Conservation (phyloP, 2,329 filamentous ascomycete species). For the Phyllosticta citrichinensis region DNA sequence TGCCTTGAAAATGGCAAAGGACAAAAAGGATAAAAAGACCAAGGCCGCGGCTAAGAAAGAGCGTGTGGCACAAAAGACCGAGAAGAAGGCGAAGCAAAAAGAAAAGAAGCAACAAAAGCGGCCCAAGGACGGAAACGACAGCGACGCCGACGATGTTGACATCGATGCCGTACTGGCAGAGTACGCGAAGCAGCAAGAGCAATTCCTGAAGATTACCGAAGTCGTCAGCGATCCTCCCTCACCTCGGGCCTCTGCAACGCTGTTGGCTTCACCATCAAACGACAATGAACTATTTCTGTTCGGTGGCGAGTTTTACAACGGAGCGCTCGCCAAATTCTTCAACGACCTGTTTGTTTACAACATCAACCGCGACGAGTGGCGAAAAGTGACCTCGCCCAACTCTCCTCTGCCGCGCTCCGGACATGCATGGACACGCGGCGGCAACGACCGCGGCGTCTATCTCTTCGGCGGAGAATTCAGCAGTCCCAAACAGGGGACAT, state of each 20-base stretch:
- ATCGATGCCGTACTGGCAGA: constrained; percentile 87
- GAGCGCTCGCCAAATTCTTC: constrained; percentile 65
- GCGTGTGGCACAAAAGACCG: constrained; percentile 61
- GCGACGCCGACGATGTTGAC: constrained; percentile 85
- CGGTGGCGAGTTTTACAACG: constrained; percentile 94
- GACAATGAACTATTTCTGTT: constrained; percentile 83
- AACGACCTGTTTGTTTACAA: constrained; percentile 61
- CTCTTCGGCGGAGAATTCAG: constrained; percentile 96
- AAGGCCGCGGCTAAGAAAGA: constrained; percentile 46
- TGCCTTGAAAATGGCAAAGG: constrained; percentile 28
- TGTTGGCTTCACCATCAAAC: constrained; percentile 79
- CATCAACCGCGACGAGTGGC: constrained; percentile 82
- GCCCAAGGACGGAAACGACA: constrained; percentile 61
- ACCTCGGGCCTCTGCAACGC: constrained; percentile 66
- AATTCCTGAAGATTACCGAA: constrained; percentile 90
- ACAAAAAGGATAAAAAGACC: constrained; percentile 39
- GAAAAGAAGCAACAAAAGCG: constrained; percentile 74
- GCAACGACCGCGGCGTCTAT: constrained; percentile 77
- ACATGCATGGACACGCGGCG: constrained; percentile 88
- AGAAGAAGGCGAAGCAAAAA: constrained; percentile 63
- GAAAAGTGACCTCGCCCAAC: constrained; percentile 81
- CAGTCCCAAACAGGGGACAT: constrained; percentile 92
- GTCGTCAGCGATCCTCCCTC: constrained; percentile 60
- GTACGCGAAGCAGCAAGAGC: constrained; percentile 83
- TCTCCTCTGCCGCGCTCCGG: constrained; percentile 82